Conservation (phyloP, 108 stramenopile genomes). For the Fragilariopsis cylindrus region DNA sequence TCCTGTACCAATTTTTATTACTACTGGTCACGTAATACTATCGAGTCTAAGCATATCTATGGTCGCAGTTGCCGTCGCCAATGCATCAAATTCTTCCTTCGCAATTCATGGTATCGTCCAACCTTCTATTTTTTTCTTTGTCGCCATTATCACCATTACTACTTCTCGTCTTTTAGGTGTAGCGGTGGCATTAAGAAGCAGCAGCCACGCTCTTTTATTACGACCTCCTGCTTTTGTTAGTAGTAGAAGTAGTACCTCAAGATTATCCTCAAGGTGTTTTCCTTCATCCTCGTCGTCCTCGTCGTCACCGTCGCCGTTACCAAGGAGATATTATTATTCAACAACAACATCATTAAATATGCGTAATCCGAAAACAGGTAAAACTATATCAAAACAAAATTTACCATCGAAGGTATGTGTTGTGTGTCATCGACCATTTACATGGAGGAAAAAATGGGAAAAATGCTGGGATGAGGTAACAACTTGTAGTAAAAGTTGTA, state of each 20-base stretch:
- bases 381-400: conserved; percentile 51
- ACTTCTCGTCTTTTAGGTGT: background rate
- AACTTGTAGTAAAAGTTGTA: conserved; percentile 75
- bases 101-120: no score
- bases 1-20: no score
- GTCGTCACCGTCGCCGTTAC: no score
- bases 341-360: conserved; percentile 4
- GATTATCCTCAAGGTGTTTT: background rate
- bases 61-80: no score
- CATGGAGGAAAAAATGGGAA: conserved; percentile 91
- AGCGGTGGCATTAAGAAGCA: background rate
- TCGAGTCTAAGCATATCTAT: no score
- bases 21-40: no score
- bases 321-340: background rate
- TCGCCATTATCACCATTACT: background rate
- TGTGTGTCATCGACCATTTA: conserved; percentile 65
- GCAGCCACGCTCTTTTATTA: background rate
- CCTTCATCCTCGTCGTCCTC: background rate
- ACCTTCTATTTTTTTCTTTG: background rate
- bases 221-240: background rate
- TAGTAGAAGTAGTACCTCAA: no score
- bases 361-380: conserved; percentile 16
- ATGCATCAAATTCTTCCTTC: no score
- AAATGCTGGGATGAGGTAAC: conserved; percentile 83
- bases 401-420: conserved; percentile 73